Base-by-base conservation (phyloP, 2,329 filamentous ascomycete genomes). In the Fusarium palustre region DNA sequence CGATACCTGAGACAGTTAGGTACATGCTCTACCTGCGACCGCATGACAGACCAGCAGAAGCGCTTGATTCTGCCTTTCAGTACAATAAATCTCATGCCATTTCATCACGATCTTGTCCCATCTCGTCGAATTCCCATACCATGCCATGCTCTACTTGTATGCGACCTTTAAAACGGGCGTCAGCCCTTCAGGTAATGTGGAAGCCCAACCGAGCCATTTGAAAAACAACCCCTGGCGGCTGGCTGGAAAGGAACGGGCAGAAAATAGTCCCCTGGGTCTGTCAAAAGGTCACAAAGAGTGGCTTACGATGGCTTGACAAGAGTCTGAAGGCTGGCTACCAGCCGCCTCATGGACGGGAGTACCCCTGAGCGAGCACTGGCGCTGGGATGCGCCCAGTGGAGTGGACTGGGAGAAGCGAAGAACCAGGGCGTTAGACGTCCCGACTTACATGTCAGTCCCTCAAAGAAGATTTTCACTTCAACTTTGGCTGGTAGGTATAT, bases 381-480 rank as follows among this genome's bases (percentile, higher is more conserved):
- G 72, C 61, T 72, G 71, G 53, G 72, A 74, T 74, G 69, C 71
- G 71, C 68, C 69, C 65, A 61, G 73, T 75, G 72, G 73, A 68
- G 65, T 31, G 58, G 36, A 36, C 34, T 30, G 13, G 25, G 24
- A 20, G 48, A 52, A 52, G 48, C 22, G 47, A 59, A 60, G 45
- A 59, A 55, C 63, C 53, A 60, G 70, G 70, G 60, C 39, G 31
- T 46, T 52, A 36, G 60, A 60, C 46, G 42, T 66, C 30, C 42
- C 43, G 55, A 59, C 60, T 65, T 61, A 66, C 55, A 71, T 68
- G 66, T 62, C 66, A 73, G 72, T 61, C 52, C 55, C 24, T 48
- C 41, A 50, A 31, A 55, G 59, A 53, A 53, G 53, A 53, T 54
- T 50, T 54, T 56, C 48, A 41, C 48, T 53, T 18, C 43, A 49